These are phyloP conservation scores for Agaricales sp. DNA, from an alignment of 1,284 basidiomycete genomes.

Conservation along the genomic window DNA sequence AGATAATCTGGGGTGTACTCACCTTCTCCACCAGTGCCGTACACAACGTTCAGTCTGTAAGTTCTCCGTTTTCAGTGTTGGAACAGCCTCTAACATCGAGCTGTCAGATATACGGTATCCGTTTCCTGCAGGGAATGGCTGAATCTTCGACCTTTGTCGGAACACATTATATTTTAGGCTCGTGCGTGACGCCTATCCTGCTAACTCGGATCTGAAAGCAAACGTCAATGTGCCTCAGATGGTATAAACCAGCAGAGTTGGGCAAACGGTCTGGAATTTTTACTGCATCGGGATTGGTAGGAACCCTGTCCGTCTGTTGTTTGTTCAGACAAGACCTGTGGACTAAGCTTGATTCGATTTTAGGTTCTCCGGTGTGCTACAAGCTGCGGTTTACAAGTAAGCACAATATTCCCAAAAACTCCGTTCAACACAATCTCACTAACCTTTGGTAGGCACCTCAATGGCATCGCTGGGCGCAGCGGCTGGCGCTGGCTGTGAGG, in stretches of 20 bases:
- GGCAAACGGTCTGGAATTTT: conserved; percentile 68
- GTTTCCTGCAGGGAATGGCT: conserved; percentile 66
- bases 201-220: not conserved
- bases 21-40: conserved; percentile 56
- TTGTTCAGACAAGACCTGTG: too few species aligned
- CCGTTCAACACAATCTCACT: not conserved
- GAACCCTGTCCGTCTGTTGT: conserved; percentile 38
- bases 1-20: conserved; percentile 52
- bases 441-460: conserved; percentile 35
- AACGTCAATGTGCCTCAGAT: conserved; percentile 26
- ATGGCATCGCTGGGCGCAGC: conserved; percentile 45
- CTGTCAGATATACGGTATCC: conserved; percentile 53
- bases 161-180: conserved; percentile 65
- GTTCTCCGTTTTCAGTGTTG: conserved; percentile 5
- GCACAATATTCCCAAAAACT: conserved; percentile 1
- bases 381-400: conserved; percentile 53
- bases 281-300: conserved; percentile 54
- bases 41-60: conserved; percentile 44
- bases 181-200: conserved; percentile 25
- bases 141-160: conserved; percentile 70
- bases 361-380: conserved; percentile 64
- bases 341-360: too few species aligned
- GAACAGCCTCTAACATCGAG: not conserved
- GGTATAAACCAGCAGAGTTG: conserved; percentile 61
- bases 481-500: conserved; percentile 64